Evolutionary conservation across 2,329 filamentous ascomycete species (phyloP).

Genomic region (Hypocreales sp.): DNA sequence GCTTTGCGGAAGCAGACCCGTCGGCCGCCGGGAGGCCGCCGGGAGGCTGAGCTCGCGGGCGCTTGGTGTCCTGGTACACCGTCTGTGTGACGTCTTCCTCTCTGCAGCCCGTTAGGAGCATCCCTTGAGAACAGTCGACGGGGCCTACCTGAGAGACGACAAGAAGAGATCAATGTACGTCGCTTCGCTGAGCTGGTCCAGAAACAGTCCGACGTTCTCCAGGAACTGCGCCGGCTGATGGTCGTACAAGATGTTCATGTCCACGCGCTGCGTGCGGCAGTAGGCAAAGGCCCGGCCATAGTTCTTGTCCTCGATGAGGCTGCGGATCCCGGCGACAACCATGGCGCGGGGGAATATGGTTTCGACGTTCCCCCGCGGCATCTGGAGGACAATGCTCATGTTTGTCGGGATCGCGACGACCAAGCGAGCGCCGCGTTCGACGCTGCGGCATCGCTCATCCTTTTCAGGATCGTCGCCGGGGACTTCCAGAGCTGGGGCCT

Average conservation of each 20-base stretch:
- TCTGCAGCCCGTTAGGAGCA: slow-evolving; percentile 18
- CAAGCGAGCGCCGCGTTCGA: slow-evolving; percentile 77
- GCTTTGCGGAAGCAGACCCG: slow-evolving; percentile 4
- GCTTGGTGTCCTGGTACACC: slow-evolving; percentile 81
- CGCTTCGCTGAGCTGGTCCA: slow-evolving; percentile 70
- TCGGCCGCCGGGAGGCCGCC: slow-evolving; percentile 4
- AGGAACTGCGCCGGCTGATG: slow-evolving; percentile 82
- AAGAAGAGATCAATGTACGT: slow-evolving; percentile 83
- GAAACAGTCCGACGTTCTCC: slow-evolving; percentile 55
- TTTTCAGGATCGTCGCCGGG: slow-evolving; percentile 79
- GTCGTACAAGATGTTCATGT: slow-evolving; percentile 96
- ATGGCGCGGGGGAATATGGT: slow-evolving; percentile 88
- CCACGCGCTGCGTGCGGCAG: slow-evolving; percentile 84
- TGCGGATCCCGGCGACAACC: slow-evolving; percentile 78
- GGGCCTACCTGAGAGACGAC: slow-evolving; percentile 58
- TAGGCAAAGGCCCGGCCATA: slow-evolving; percentile 75
- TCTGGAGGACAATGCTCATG: slow-evolving; percentile 78
- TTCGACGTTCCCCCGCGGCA: slow-evolving; percentile 90
- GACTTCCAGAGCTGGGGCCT: slow-evolving; percentile 61
- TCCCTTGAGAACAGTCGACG: too few relatives aligned
- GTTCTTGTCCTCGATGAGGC: slow-evolving; percentile 62
- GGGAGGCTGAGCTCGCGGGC: slow-evolving; percentile 8
- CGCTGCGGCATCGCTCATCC: slow-evolving; percentile 81
- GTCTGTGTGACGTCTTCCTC: slow-evolving; percentile 88
- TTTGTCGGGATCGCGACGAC: slow-evolving; percentile 81